Evolutionary conservation across 768 basidiomycete species (phyloP).

Genomic region (Tulasnella sp.): DNA sequence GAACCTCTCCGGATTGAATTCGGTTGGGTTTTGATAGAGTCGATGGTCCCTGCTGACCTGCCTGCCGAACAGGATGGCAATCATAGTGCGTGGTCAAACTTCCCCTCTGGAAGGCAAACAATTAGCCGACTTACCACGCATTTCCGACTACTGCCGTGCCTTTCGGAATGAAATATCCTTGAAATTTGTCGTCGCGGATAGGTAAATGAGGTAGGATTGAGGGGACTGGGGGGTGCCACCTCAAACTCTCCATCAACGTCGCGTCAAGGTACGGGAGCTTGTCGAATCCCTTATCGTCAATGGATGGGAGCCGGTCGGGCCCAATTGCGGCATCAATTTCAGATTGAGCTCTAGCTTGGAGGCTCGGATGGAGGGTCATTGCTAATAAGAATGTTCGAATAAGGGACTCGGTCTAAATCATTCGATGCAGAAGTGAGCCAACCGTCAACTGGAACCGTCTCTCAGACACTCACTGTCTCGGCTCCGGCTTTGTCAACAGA

Average conservation of each 20-base stretch:
- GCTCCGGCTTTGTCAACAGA: neutral
- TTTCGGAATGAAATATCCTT: slow-evolving; percentile 17
- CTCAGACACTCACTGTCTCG: neutral
- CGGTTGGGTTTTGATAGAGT: neutral
- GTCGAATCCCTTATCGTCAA: neutral
- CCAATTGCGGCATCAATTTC: slow-evolving; percentile 14
- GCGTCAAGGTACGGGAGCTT: slow-evolving; percentile 11
- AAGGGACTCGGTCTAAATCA: neutral
- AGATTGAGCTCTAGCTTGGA: neutral
- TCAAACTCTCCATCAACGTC: neutral
- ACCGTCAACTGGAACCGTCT: neutral
- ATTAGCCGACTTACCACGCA: slow-evolving; percentile 13
- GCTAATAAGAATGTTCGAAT: slow-evolving; percentile 15
- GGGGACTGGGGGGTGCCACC: neutral
- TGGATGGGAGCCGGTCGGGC: neutral
- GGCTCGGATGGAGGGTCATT: slow-evolving; percentile 15
- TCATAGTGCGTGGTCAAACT: neutral
- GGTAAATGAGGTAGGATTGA: neutral
- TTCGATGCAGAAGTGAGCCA: neutral
- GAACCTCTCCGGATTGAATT: neutral
- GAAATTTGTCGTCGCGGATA: slow-evolving; percentile 6
- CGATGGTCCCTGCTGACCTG: neutral
- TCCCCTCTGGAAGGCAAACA: neutral
- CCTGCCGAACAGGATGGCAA: neutral
- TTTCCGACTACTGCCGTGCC: slow-evolving; percentile 11